Evolutionary conservation across 2,329 filamentous ascomycete species (phyloP).

Genomic region (Trichoderma endophyticum): DNA sequence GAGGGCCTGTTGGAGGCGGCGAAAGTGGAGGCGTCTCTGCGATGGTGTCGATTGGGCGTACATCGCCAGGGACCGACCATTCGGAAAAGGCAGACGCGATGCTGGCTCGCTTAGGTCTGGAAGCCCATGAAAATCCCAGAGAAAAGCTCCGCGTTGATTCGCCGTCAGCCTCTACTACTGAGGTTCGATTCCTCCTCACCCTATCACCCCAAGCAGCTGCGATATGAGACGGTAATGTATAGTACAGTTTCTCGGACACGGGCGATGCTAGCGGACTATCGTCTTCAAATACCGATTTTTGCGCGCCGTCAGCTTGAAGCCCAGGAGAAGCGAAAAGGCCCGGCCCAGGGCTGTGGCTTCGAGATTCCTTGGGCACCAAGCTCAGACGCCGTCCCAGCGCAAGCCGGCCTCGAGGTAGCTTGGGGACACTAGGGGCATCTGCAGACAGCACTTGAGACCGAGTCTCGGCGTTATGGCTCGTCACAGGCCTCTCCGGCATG

Average conservation of each 20-base stretch:
- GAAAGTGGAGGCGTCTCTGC: slow-evolving; percentile 26
- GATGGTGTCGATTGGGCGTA: slow-evolving; percentile 3
- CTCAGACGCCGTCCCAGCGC: slow-evolving; percentile 25
- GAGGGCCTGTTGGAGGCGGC: slow-evolving; percentile 31
- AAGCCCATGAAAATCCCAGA: slow-evolving; percentile 21
- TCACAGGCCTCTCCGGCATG: slow-evolving; percentile 31
- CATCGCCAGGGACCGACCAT: slow-evolving; percentile 24
- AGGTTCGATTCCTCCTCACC: not conserved
- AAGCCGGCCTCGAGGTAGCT: slow-evolving; percentile 1
- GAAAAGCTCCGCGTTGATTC: slow-evolving; percentile 10
- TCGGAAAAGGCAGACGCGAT: slow-evolving; percentile 30
- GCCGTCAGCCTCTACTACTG: not conserved
- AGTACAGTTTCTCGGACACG: not conserved
- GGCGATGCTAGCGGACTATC: not conserved
- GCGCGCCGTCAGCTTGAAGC: not conserved
- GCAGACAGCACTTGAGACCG: not conserved
- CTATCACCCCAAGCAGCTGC: not conserved
- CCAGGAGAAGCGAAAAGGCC: not conserved
- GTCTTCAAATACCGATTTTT: not conserved
- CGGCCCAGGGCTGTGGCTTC: not conserved
- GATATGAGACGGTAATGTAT: not conserved
- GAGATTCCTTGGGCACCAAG: slow-evolving; percentile 18
- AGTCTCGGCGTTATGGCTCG: slow-evolving; percentile 20
- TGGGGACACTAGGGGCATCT: not conserved
- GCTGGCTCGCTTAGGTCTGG: slow-evolving; percentile 30